Percentiles rank a stretch among this genome's conserved stretches.
These are phyloP conservation scores for Starmerella etchellsii DNA, from an alignment of 805 yeast species.

Conservation along the genomic window DNA sequence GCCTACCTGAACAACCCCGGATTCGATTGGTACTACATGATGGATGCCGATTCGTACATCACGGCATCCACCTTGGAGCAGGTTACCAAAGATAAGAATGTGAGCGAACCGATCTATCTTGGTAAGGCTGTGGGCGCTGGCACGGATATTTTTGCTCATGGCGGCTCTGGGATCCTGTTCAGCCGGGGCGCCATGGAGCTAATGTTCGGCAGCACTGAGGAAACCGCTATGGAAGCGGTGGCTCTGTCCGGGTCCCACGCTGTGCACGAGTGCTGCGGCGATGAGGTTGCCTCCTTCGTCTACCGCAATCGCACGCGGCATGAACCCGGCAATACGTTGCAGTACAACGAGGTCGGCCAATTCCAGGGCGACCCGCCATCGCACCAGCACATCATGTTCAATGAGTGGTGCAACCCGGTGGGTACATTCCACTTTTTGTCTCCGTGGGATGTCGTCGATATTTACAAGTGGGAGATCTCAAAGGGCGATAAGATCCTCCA, in stretches of 20 bases:
- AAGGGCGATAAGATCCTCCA: slow-evolving; percentile 8
- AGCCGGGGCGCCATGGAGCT: slow-evolving; percentile 25
- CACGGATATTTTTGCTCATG: slow-evolving; percentile 27
- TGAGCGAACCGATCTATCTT: slow-evolving; percentile 23
- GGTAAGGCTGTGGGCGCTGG: slow-evolving; percentile 22
- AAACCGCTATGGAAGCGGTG: slow-evolving; percentile 3
- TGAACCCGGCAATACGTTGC: slow-evolving; percentile 12
- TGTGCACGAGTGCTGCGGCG: slow-evolving; percentile 27
- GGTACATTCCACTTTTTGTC: slow-evolving; percentile 26
- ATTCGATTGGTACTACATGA: slow-evolving; percentile 29
- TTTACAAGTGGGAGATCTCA: slow-evolving; percentile 22
- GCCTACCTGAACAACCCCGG: slow-evolving; percentile 25
- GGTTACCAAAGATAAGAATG: slow-evolving; percentile 21
- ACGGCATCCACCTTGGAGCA: slow-evolving; percentile 23
- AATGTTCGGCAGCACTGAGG: slow-evolving; percentile 20
- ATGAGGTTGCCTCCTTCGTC: slow-evolving; percentile 24
- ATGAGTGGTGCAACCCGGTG: slow-evolving; percentile 25
- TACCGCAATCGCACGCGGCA: slow-evolving; percentile 15
- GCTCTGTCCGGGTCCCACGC: slow-evolving; percentile 20
- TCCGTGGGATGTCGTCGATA: slow-evolving; percentile 24
- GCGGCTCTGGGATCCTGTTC: slow-evolving; percentile 30
- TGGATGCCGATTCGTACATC: slow-evolving; percentile 29
- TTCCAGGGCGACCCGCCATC: slow-evolving; percentile 27
- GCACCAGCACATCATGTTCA: slow-evolving; percentile 7
- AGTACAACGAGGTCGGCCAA: slow-evolving; percentile 15